Base-by-base conservation (phyloP, 108 stramenopile species). In the Skeletonema tropicum region DNA sequence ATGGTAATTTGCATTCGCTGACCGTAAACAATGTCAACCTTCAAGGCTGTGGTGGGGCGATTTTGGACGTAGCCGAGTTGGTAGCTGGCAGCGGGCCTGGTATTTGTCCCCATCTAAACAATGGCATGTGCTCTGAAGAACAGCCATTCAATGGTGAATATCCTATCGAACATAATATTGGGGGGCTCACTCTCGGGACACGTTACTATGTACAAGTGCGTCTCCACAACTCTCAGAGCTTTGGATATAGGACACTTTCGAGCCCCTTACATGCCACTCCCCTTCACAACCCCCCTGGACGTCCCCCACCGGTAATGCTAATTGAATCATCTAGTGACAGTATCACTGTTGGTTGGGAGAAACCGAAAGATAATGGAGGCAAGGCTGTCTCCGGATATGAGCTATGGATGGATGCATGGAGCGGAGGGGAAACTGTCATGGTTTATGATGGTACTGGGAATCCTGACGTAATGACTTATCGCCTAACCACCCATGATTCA, bases 341-440 rank as follows among this genome's bases (percentile, higher is more conserved):
- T 41, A 87, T 96, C 39, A 80, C 90, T 32, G 71, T 96, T 10
- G 84, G 67, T 36, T 96, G 95, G 95, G 62, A 79, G 9, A 72
- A 49, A 29, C 95, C 95, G 9, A 85, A 59, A 17, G 67, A 64
- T 7, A 92, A 92, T 66, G 95, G 95, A 57, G 95, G 95, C 26
- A 82, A 83, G 15, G 57, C 73, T 31, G 82, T 94, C 14, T 89
- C 87, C 13, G 94, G 95, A 39, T 96, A 92, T 71, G 87, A 92
- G 71, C 84, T 96, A 35, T 91, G 83, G 87, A 89, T 96, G 85
- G 94, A 93, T 66, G 83, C 89, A 25, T 95, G 92, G 91, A 92
- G 80, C 42, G 93, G 90, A 8, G 91, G 90, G 9, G 75, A 61
- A 21, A 71, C 77, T n/a, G 49, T 76, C 14, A 64, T 93, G 75